A percentile compares a stretch with the other conserved stretches of the same genome.
Conservation (phyloP, 257 asterid species). For the Leonotis leonurus region DNA sequence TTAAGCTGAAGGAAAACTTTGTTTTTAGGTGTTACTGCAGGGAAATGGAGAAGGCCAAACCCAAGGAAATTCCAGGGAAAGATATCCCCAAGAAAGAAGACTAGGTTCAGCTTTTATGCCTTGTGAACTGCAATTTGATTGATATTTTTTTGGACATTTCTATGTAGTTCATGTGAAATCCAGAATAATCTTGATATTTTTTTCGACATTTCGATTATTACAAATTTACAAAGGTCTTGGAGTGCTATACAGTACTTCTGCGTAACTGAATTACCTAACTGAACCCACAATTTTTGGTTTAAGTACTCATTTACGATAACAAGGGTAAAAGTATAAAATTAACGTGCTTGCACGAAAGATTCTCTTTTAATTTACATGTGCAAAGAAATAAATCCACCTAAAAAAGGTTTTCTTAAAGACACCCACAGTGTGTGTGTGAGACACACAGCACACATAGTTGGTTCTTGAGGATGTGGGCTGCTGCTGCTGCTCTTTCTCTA, state of each 20-base stretch:
- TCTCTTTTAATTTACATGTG: no score
- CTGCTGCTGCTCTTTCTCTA: neutral
- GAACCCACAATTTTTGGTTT: neutral
- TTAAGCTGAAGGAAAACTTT: neutral
- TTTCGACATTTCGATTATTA: no score
- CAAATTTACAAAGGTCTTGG: neutral
- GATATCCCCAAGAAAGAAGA: constrained; percentile 48
- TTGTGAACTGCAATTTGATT: neutral
- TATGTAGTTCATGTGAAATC: constrained; percentile 6
- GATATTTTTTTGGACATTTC: neutral
- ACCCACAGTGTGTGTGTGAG: neutral
- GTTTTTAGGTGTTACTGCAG: constrained; percentile 25
- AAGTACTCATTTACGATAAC: no score
- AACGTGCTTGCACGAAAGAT: no score
- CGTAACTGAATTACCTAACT: neutral
- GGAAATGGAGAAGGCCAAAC: constrained; percentile 61
- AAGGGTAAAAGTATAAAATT: no score
- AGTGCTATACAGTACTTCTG: neutral
- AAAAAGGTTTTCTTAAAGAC: neutral
- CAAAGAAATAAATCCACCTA: no score
- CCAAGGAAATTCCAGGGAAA: constrained; percentile 57
- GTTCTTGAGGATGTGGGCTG: neutral
- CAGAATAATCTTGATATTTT: neutral
- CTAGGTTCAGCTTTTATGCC: constrained; percentile 17
- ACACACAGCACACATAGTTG: neutral